These are phyloP conservation scores for Simplicillium aogashimaense DNA, from an alignment of 2,329 filamentous ascomycete species.

Conservation along the genomic window DNA sequence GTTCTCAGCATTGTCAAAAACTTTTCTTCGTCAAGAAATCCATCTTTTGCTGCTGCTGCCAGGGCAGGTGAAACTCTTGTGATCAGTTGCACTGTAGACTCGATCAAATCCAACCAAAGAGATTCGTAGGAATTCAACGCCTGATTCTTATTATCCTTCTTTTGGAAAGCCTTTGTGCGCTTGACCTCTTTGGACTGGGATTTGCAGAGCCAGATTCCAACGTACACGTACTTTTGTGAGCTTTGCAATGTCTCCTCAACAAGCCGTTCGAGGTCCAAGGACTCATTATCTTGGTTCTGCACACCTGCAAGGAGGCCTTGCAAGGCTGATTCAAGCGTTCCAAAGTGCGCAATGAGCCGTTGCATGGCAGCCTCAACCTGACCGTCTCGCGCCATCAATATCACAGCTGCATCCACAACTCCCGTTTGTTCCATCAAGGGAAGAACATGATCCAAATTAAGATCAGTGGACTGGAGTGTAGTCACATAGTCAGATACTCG, in stretches of 20 bases:
- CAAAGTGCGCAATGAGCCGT: constrained; percentile 71
- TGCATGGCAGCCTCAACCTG: constrained; percentile 75
- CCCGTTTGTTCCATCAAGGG: constrained; percentile 84
- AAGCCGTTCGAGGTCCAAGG: constrained; percentile 44
- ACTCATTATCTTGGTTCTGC: constrained; percentile 43
- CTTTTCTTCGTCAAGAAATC: constrained; percentile 43
- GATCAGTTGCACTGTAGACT: constrained; percentile 52
- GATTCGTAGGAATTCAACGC: constrained; percentile 41
- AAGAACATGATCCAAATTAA: constrained; percentile 70
- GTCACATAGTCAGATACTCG: constrained; percentile 84
- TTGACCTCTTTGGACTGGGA: constrained; percentile 60
- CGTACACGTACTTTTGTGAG: constrained; percentile 80
- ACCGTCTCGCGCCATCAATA: constrained; percentile 83
- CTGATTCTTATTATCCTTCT: constrained; percentile 36
- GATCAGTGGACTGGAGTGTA: constrained; percentile 62
- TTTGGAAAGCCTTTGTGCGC: constrained; percentile 32
- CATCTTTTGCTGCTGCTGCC: constrained; percentile 17
- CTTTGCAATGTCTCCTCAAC: constrained; percentile 65
- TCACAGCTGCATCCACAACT: constrained; percentile 84
- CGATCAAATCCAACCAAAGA: constrained; percentile 53
- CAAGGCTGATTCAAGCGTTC: constrained; percentile 69
- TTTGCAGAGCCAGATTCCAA: constrained; percentile 94
- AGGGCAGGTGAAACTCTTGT: constrained; percentile 51
- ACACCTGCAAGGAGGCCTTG: constrained; percentile 60
- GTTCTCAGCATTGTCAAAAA: constrained; percentile 60